Percentiles rank a stretch among this genome's conserved stretches.
Conservation (phyloP, 352 stramenopile species). For the Phytophthora cajani region DNA sequence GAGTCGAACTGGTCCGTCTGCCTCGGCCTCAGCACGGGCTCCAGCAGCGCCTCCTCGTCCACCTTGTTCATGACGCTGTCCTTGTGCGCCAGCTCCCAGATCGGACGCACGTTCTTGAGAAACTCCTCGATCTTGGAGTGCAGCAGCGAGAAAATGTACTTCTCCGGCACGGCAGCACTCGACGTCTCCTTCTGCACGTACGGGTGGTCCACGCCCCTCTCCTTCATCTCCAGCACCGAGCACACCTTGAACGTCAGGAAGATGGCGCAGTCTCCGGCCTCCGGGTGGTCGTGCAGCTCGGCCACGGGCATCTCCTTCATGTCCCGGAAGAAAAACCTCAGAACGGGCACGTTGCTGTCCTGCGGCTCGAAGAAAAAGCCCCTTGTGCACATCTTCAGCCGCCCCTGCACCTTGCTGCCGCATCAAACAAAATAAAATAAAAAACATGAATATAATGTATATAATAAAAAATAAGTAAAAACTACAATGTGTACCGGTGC, state of each 20-base stretch:
- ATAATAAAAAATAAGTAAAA: slow-evolving; percentile 10
- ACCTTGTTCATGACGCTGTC: slow-evolving; percentile 84
- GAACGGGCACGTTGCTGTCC: slow-evolving; percentile 78
- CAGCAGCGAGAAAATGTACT: slow-evolving; percentile 85
- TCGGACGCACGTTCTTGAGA: slow-evolving; percentile 67
- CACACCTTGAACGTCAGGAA: slow-evolving; percentile 76
- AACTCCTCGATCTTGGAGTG: slow-evolving; percentile 89
- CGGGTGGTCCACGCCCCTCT: slow-evolving; percentile 81
- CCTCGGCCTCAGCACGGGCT: slow-evolving; percentile 71
- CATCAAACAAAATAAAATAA: slow-evolving; percentile 15
- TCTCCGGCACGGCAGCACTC: slow-evolving; percentile 34
- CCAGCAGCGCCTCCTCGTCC: slow-evolving; percentile 83
- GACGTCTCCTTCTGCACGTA: slow-evolving; percentile 72
- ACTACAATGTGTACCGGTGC: slow-evolving; percentile 47
- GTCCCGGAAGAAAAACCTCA: slow-evolving; percentile 89
- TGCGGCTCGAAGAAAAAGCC: slow-evolving; percentile 94
- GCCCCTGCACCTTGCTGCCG: slow-evolving; percentile 71
- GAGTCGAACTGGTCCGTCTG: slow-evolving; percentile 89
- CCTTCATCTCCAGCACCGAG: slow-evolving; percentile 87
- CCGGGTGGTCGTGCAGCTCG: slow-evolving; percentile 57
- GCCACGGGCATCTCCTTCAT: slow-evolving; percentile 73
- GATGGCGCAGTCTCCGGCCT: slow-evolving; percentile 48
- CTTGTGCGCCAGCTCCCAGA: slow-evolving; percentile 70
- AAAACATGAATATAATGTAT: slow-evolving; percentile 5
- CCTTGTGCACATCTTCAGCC: slow-evolving; percentile 89